Percentiles rank a stretch among this genome's conserved stretches.
Conservation (phyloP, 2,329 filamentous ascomycete genomes). For the Fusarium pseudoanthophilum region DNA sequence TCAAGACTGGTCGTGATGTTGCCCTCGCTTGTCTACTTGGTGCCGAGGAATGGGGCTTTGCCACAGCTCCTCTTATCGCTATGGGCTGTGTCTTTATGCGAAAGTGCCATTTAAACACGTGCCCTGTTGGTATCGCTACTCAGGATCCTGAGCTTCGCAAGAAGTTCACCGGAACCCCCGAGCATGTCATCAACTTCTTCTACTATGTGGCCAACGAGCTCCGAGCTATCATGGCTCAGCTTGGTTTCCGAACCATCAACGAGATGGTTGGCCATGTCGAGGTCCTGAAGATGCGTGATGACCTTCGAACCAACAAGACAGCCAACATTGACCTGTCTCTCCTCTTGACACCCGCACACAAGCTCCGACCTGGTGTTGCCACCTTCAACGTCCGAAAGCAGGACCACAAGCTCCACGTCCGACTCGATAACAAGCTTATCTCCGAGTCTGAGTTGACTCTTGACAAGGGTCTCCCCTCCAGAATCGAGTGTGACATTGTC, state of each 20-base stretch:
- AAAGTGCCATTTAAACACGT: slow-evolving; percentile 79
- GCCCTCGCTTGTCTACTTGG: slow-evolving; percentile 94
- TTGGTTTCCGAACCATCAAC: slow-evolving; percentile 94
- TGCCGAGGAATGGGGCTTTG: slow-evolving; percentile 98
- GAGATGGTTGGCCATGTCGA: slow-evolving; percentile 98
- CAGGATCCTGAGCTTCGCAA: slow-evolving; percentile 94
- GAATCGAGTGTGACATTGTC: slow-evolving; percentile 95
- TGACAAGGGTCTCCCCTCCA: slow-evolving; percentile 91
- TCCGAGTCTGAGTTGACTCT: slow-evolving; percentile 94
- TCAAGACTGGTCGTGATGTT: slow-evolving; percentile 91
- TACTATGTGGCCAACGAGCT: slow-evolving; percentile 98
- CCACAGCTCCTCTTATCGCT: slow-evolving; percentile 91
- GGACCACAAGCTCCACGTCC: slow-evolving; percentile 91
- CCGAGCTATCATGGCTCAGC: slow-evolving; percentile 94
- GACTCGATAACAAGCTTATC: slow-evolving; percentile 96
- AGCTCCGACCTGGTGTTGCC: slow-evolving; percentile 90
- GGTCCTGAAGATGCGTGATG: slow-evolving; percentile 85
- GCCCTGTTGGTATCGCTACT: slow-evolving; percentile 93
- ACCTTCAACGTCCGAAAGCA: slow-evolving; percentile 99
- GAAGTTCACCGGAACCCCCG: slow-evolving; percentile 92
- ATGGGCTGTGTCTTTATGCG: slow-evolving; percentile 98
- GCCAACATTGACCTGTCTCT: slow-evolving; percentile 93
- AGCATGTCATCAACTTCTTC: slow-evolving; percentile 99
- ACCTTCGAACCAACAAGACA: slow-evolving; percentile 88
- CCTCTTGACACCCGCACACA: slow-evolving; percentile 95